These are phyloP conservation scores for Pseudogymnoascus sp. DNA, from an alignment of 2,329 filamentous ascomycete species.

Conservation along the genomic window DNA sequence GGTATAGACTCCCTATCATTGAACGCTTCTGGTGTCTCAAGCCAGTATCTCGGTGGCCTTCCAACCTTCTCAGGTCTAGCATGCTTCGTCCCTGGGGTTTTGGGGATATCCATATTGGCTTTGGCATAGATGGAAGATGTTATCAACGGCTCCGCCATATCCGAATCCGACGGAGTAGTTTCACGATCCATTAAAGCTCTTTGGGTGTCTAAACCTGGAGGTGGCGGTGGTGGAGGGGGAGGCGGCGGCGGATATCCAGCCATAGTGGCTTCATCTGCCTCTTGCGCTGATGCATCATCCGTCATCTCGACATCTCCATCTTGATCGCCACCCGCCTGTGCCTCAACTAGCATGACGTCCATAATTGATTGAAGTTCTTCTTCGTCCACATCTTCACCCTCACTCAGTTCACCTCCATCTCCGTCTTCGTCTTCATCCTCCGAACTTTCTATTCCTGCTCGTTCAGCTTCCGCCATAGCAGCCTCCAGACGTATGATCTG, in stretches of 20 bases:
- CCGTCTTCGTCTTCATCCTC: slow-evolving; percentile 51
- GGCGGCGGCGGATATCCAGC: slow-evolving; percentile 65
- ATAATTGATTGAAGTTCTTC: slow-evolving; percentile 15
- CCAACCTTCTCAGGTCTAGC: slow-evolving; percentile 35
- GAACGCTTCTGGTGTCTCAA: slow-evolving; percentile 70
- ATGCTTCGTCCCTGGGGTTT: slow-evolving; percentile 59
- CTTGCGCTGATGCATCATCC: slow-evolving; percentile 58
- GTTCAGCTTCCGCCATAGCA: slow-evolving; percentile 18
- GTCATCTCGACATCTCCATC: slow-evolving; percentile 32
- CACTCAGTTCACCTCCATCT: slow-evolving; percentile 32
- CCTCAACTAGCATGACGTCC: slow-evolving; percentile 52
- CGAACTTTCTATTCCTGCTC: slow-evolving; percentile 22
- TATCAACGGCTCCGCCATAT: slow-evolving; percentile 62
- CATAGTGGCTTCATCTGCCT: slow-evolving; percentile 70
- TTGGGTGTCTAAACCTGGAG: slow-evolving; percentile 35
- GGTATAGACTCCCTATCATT: slow-evolving; percentile 56
- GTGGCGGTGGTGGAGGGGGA: slow-evolving; percentile 55
- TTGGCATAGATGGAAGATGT: slow-evolving; percentile 57
- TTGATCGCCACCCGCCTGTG: slow-evolving; percentile 39
- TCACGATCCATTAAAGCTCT: slow-evolving; percentile 49
- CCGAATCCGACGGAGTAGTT: slow-evolving; percentile 65
- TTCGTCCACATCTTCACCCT: slow-evolving; percentile 29
- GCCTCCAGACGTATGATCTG: slow-evolving; percentile 7
- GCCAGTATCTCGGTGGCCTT: slow-evolving; percentile 70
- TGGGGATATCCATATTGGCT: slow-evolving; percentile 67